Base-by-base conservation (phyloP, 164 flowering plant genomes). In the Buxus sempervirens region DNA sequence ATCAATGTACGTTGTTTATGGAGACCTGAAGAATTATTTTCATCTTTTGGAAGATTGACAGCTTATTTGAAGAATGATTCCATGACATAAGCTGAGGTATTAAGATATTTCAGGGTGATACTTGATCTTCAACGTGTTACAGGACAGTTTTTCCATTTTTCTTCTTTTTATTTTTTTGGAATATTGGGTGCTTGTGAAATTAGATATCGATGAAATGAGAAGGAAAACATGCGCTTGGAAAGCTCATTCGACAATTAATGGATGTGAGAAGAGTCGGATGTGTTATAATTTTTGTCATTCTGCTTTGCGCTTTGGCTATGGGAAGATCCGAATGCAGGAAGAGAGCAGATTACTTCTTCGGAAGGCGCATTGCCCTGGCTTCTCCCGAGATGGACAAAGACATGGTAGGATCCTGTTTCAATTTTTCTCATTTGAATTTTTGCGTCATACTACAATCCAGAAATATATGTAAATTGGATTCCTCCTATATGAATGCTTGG, bases 181-280 rank as follows among this genome's bases (percentile, higher is more conserved):
- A 45, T 4, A 45, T 45, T 45, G 51, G 5, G 9, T 48, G 67
- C 19, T 42, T 22, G 28, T 48, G 32, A 67, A 62, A 73, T 74
- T 62, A 45, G 64, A 14, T 54, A 61, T 67, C 64, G 69, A 75
- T 79, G 79, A 77, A 55, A 80, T 78, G 85, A 79, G 48, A 72
- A 83, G 81, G 68, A 56, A 32, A 59, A n/a, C 62, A 49, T 49
- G 57, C 58, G 65, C 48, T 56, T 64, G 66, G 54, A 67, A 70
- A 58, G 63, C 55, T 68, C 58, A 73, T 74, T 48, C 69, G 62
- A 60, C 61, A 27, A 58, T 60, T 59, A 67, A 88, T 83, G 88
- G 81, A 67, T 73, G 55, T 58, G 41, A 69, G 57, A 57, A 74
- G 70, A 72, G 60, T 74, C 22, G 60, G 74, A 49, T 65, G 53